These are phyloP conservation scores for Colletotrichum zoysiae DNA, from an alignment of 2,329 filamentous ascomycete genomes.

Conservation along the genomic window DNA sequence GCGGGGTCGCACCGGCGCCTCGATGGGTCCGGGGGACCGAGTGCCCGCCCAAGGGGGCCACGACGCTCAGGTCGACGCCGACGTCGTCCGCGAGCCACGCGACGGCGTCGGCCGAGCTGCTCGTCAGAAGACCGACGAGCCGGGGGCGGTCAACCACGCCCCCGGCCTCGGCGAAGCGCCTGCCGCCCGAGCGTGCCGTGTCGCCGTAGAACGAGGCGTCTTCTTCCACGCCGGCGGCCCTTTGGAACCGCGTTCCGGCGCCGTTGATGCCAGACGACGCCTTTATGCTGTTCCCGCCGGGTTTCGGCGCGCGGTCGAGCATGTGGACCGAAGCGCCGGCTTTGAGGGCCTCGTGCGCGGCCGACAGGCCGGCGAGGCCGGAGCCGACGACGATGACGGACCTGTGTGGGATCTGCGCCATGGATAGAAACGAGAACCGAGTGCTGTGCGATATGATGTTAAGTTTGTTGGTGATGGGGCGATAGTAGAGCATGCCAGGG, in stretches of 20 bases:
- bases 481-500: slow-evolving; percentile 43
- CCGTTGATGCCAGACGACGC: slow-evolving; percentile 76
- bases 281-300: slow-evolving; percentile 76
- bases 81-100: slow-evolving; percentile 69
- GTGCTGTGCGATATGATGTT: background rate
- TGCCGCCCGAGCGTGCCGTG: slow-evolving; percentile 69
- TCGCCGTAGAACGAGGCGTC: slow-evolving; percentile 65
- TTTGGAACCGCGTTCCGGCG: slow-evolving; percentile 69
- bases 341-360: slow-evolving; percentile 67
- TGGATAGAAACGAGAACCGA: background rate
- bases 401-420: slow-evolving; percentile 36
- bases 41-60: slow-evolving; percentile 72
- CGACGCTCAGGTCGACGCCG: slow-evolving; percentile 69
- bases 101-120: slow-evolving; percentile 62
- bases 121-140: slow-evolving; percentile 63
- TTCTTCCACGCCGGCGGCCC: slow-evolving; percentile 48
- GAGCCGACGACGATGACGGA: slow-evolving; percentile 73
- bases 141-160: slow-evolving; percentile 52
- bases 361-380: slow-evolving; percentile 72
- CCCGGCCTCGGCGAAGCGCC: slow-evolving; percentile 49
- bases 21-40: slow-evolving; percentile 68
- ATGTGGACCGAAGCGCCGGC: slow-evolving; percentile 66
- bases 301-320: slow-evolving; percentile 70
- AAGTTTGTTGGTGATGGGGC: slow-evolving; percentile 22
- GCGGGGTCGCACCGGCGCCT: slow-evolving; percentile 66